Evolutionary conservation across 352 stramenopile genomes (phyloP).

Genomic region (Phytopythium delawarense): DNA sequence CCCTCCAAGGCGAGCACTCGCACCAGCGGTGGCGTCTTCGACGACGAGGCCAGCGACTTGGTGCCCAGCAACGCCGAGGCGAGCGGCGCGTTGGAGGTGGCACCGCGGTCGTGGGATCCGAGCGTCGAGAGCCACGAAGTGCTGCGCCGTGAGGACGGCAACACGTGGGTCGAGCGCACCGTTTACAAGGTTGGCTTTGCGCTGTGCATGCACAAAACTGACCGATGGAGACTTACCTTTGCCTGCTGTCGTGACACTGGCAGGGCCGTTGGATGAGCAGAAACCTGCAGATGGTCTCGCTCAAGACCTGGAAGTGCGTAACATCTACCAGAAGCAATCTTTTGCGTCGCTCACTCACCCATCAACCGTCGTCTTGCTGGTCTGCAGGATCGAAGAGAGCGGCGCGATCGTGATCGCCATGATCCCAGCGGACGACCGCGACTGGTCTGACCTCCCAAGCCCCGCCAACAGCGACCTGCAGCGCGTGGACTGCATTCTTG

Average conservation of each 20-base stretch:
- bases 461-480: background rate
- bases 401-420: slow-evolving; percentile 62
- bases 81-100: background rate
- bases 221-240: background rate
- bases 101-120: slow-evolving; percentile 22
- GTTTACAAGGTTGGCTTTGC: slow-evolving; percentile 36
- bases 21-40: background rate
- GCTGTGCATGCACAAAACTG: background rate
- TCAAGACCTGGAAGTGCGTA: slow-evolving; percentile 71
- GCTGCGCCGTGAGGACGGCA: slow-evolving; percentile 37
- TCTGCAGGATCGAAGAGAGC: slow-evolving; percentile 51
- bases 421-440: slow-evolving; percentile 49
- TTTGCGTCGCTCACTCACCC: background rate
- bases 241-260: background rate
- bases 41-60: background rate
- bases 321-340: background rate
- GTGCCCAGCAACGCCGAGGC: background rate
- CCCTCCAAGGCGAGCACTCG: background rate
- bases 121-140: slow-evolving; percentile 48
- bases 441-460: slow-evolving; percentile 16
- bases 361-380: slow-evolving; percentile 1
- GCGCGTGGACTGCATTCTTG: slow-evolving; percentile 62
- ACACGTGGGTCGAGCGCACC: slow-evolving; percentile 53
- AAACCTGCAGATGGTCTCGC: slow-evolving; percentile 48
- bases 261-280: slow-evolving; percentile 27